Conservation (phyloP, 2,329 filamentous ascomycete species). For the Tolypocladium nubicola region DNA sequence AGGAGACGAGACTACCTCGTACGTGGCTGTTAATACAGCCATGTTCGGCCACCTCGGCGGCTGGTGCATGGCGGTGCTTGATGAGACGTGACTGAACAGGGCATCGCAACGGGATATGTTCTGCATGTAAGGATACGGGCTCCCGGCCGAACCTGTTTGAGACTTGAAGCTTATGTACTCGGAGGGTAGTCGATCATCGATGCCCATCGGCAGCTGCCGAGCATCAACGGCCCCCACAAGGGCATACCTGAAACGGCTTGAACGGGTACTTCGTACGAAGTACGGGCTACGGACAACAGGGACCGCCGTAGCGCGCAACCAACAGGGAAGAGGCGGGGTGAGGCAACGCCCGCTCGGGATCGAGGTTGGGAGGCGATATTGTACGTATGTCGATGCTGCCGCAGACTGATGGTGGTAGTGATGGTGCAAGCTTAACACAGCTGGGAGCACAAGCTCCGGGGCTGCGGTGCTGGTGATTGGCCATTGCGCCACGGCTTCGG, state of each 20-base stretch:
- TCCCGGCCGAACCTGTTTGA: background rate
- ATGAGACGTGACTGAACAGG: no score
- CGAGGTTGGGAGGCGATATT: background rate
- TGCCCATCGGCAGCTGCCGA: background rate
- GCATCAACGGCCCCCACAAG: no score
- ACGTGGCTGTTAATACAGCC: no score
- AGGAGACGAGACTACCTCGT: background rate
- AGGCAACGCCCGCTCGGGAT: background rate
- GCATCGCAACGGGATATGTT: background rate
- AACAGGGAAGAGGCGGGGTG: background rate
- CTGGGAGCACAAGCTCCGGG: background rate
- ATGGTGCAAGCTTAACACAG: background rate
- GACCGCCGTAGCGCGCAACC: background rate
- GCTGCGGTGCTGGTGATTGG: background rate
- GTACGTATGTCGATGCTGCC: background rate
- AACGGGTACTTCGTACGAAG: no score
- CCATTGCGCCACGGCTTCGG: background rate
- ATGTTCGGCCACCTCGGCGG: background rate
- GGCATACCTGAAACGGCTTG: background rate
- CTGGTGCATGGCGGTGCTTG: no score
- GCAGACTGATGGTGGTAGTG: background rate
- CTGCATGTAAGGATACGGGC: no score
- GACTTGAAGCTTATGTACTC: background rate
- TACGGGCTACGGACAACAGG: background rate
- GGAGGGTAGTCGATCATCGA: background rate